Evolutionary conservation across 2,329 filamentous ascomycete species (phyloP).

Genomic region (Hypoxylon sp.): DNA sequence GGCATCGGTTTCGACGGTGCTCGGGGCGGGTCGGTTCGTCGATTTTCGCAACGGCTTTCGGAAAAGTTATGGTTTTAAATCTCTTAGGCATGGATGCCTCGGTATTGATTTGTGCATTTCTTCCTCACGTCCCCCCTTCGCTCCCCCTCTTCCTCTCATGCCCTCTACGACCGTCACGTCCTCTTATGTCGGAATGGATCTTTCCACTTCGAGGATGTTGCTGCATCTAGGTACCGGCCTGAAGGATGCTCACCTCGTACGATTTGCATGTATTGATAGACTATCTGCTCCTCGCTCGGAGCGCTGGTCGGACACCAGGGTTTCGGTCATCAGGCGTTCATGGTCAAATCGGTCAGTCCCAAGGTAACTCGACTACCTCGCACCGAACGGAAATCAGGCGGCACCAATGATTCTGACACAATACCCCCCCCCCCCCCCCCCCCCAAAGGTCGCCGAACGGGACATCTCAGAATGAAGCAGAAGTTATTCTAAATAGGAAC

Average conservation of each 20-base stretch:
- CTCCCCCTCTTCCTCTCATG: slow-evolving; percentile 32
- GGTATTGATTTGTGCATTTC: slow-evolving; percentile 46
- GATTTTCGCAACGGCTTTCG: slow-evolving; percentile 42
- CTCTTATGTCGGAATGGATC: slow-evolving; percentile 38
- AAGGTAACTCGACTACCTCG: slow-evolving; percentile 41
- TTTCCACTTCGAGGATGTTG: slow-evolving; percentile 21
- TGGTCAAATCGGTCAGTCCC: slow-evolving; percentile 45
- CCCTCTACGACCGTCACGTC: slow-evolving; percentile 34
- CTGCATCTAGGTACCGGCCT: slow-evolving; percentile 32
- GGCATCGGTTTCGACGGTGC: slow-evolving; percentile 29
- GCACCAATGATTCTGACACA: slow-evolving; percentile 47
- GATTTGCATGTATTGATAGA: slow-evolving; percentile 48
- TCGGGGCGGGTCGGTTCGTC: slow-evolving; percentile 25
- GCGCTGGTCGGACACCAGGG: slow-evolving; percentile 42
- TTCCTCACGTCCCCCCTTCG: slow-evolving; percentile 31
- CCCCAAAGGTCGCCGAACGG: slow-evolving; percentile 46
- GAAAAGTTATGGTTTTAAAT: slow-evolving; percentile 47
- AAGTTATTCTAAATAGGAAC: slow-evolving; percentile 44
- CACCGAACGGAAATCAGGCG: slow-evolving; percentile 47
- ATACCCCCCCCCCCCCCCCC: slow-evolving; percentile 46
- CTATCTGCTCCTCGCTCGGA: slow-evolving; percentile 42
- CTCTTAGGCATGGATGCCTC: slow-evolving; percentile 27
- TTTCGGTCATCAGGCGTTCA: slow-evolving; percentile 47
- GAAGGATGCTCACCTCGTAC: slow-evolving; percentile 35
- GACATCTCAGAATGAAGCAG: slow-evolving; percentile 41